Percentiles rank a stretch among this genome's conserved stretches.
Conservation (phyloP, 106 monocot genomes). For the Dendrobium officinale region DNA sequence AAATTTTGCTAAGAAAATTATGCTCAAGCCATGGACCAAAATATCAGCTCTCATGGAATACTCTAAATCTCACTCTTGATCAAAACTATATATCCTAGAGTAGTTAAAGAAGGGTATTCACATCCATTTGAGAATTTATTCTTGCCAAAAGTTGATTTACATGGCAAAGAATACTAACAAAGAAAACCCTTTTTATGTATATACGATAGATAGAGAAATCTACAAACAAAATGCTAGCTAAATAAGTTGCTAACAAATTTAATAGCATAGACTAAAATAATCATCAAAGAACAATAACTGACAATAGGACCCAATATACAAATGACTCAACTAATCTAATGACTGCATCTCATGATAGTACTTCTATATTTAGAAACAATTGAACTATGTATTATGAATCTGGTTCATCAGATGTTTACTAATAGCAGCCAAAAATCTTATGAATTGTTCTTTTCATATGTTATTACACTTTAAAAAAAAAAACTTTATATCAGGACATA, state of each 20-base stretch:
- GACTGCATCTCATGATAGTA: background rate
- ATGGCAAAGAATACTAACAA: background rate
- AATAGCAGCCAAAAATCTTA: background rate
- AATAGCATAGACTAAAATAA: too few relatives aligned
- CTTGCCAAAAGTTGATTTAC: background rate
- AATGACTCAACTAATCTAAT: background rate
- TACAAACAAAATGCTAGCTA: too few relatives aligned
- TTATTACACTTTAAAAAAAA: too few relatives aligned
- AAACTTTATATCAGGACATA: too few relatives aligned
- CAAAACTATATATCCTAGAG: too few relatives aligned
- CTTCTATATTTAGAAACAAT: background rate
- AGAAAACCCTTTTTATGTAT: background rate
- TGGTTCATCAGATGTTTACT: background rate
- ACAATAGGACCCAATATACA: background rate
- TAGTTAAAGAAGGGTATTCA: background rate
- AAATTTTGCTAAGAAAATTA: background rate
- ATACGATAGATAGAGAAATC: too few relatives aligned
- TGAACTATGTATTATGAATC: background rate
- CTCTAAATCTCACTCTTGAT: background rate
- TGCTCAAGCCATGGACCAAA: background rate
- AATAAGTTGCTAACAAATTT: too few relatives aligned
- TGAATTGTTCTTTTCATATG: background rate
- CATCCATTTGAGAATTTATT: background rate
- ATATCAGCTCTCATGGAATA: background rate
- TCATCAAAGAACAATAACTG: background rate